These are phyloP conservation scores for Stagonosporopsis cucurbitacearum DNA, from an alignment of 2,329 filamentous ascomycete genomes.

Conservation along the genomic window DNA sequence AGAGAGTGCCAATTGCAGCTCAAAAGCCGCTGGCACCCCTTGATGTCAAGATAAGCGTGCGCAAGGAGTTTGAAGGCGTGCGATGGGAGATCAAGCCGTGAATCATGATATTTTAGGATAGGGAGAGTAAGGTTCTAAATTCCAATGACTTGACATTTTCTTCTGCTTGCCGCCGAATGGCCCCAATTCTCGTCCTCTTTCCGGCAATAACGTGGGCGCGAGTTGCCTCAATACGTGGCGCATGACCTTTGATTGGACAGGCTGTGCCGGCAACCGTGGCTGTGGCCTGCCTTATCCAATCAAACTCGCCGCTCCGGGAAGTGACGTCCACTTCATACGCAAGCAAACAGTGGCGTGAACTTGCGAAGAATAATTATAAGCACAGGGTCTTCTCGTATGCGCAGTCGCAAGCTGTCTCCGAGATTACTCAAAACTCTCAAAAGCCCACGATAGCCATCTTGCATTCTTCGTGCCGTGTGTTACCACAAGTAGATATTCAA, in stretches of 20 bases:
- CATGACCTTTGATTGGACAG: not conserved
- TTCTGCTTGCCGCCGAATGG: not conserved
- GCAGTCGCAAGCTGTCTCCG: not conserved
- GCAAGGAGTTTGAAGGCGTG: constrained; percentile 24
- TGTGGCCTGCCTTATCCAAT: constrained; percentile 2
- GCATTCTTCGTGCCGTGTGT: constrained; percentile 5
- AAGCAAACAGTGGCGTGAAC: constrained; percentile 16
- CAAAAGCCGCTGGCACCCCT: constrained; percentile 26
- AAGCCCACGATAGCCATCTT: not conserved
- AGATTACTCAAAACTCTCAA: not conserved
- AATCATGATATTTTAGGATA: not conserved
- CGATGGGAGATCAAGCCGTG: constrained; percentile 21
- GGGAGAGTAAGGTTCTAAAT: not conserved
- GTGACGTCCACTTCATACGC: constrained; percentile 13
- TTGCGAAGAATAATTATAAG: constrained; percentile 10
- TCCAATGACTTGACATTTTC: not conserved
- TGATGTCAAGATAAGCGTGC: constrained; percentile 23
- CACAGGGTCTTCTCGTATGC: constrained; percentile 4
- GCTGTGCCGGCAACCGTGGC: constrained; percentile 6
- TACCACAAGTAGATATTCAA: not conserved
- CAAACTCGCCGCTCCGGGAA: not conserved
- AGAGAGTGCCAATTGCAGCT: constrained; percentile 26
- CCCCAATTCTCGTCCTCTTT: not conserved
- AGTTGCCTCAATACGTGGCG: constrained; percentile 1
- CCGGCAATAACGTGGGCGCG: not conserved